Conservation (phyloP, 2,329 filamentous ascomycete genomes). For the Grosmannia clavigera region DNA sequence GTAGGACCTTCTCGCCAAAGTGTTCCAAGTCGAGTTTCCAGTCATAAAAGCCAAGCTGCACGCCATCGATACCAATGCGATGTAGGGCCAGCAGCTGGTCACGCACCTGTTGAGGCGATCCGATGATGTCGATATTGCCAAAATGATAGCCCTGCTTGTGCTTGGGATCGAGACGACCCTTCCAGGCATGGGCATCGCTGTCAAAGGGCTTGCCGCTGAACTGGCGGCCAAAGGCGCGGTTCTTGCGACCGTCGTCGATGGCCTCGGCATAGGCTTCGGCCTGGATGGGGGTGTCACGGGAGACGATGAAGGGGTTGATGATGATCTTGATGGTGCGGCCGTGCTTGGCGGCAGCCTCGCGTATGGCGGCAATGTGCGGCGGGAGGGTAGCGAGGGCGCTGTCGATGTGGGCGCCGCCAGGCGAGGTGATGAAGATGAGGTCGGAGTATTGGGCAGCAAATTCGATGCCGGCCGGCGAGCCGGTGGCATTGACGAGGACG, state of each 20-base stretch:
- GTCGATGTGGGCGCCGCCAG: neutral
- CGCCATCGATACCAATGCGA: neutral
- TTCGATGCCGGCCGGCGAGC: neutral
- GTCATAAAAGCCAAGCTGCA: neutral
- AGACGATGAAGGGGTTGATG: conserved; percentile 15
- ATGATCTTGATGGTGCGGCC: conserved; percentile 12
- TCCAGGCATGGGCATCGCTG: conserved; percentile 16
- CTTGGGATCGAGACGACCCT: conserved; percentile 7
- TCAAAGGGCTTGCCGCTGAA: conserved; percentile 6
- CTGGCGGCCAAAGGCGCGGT: neutral
- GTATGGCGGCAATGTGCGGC: neutral
- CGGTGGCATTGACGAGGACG: neutral
- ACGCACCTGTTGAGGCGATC: neutral
- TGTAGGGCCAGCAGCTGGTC: neutral
- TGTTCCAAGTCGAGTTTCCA: neutral
- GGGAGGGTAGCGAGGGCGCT: neutral
- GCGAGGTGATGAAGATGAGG: neutral
- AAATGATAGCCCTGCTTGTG: conserved; percentile 12
- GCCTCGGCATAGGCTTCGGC: conserved; percentile 12
- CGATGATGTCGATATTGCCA: neutral
- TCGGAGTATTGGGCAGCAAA: neutral
- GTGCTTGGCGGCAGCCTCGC: neutral
- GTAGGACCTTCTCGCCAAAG: neutral
- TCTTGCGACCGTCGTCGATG: conserved; percentile 8
- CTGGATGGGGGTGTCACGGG: conserved; percentile 14